Base-by-base conservation (phyloP, 2,329 filamentous ascomycete genomes). In the Fusarium pilosicola region DNA sequence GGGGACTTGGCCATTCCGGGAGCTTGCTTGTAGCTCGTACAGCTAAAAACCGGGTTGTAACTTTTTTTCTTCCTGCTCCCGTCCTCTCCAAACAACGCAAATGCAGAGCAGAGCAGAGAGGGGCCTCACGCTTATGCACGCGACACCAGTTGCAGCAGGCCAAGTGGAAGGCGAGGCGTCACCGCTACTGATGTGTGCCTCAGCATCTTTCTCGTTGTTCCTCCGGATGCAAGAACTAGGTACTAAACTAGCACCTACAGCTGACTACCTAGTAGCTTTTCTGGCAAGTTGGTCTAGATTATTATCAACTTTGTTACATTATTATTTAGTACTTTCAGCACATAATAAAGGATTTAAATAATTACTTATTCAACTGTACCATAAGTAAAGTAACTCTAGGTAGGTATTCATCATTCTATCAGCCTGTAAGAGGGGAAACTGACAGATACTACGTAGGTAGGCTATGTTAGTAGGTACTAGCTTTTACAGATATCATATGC, bases 101-200 rank as follows among this genome's bases (percentile, higher is more conserved):
- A 36, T 63, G 54, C 44, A 64, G 60, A 54, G 52, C 51, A 54
- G 51, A 54, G 52, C 46, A 64, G 39, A 66, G 44, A 62, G 62
- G 56, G 70, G 59, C 69, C 65, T 68, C 64, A 70, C 74, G 70
- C 76, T 78, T 78, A 78, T 78, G 77, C 77, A 77, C 66, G 76
- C 76, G 71, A 77, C 74, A 75, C 73, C 76, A 72, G 76, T 75
- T 77, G 65, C 72, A 70, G 65, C 70, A 26, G 71, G 70, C 64
- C 70, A 73, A 68, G 69, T 75, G 70, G 62, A 69, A 75, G 61
- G 32, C 42, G 60, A 51, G 49, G 58, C 66, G 73, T 73, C 75
- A 77, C 75, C 75, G 75, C 75, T 76, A 64, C 69, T 75, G 65
- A 70, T 57, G 61, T 52, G 57, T 70, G 65, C 46, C 39, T 39